Base-by-base conservation (phyloP, 1,284 basidiomycete genomes). In the Leccinum ponderosum region DNA sequence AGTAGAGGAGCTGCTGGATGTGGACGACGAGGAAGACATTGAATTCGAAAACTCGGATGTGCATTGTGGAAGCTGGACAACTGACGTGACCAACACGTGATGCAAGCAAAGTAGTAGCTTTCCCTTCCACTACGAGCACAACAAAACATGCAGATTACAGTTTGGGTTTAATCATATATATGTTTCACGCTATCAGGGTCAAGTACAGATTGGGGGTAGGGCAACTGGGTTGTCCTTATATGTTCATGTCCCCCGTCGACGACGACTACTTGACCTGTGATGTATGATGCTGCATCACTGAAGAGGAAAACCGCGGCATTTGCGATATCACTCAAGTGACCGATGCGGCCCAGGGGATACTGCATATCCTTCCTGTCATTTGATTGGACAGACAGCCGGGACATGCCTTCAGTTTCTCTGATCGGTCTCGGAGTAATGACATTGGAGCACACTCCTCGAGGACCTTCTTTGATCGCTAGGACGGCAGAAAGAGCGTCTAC, bases 391-490 rank as follows among this genome's bases (percentile, higher is more conserved):
- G 33, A 83, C 79, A 15, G 80, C 20, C 89, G 83, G 62, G 72
- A 53, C 82, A 91, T 86, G 54, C 96, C 97, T 73, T 94, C 95
- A 0, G 96, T 98, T 20, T 83, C 87, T 3, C 76, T 83, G 63
- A 98, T 97, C 8, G 93, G 90, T 1, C 91, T 95, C 4, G 95
- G 95, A 0, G 94, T 88, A 68, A 97, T 90, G 57, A 97, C 91
- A 73, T 98, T 98, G 42, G 92, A 93, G 57, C 96, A 87, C 37
- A 98, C 88, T n/a, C 96, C 97, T 67, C 89, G 84, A 6, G 95
- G 95, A 2, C 95, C 96, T 78, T 97, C 94, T 76, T 98, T 96
- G 12, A 97, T 87, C 0, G 96, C 95, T 22, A 98, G 78, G 2
- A 93, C 94, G 9, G 85, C 80, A 59, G 89, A 91, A 4, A 96